Evolutionary conservation across 73 alveolate genomes (phyloP), one percentile per base, ranked within the genome.

Genomic region (Stentor coeruleus): DNA sequence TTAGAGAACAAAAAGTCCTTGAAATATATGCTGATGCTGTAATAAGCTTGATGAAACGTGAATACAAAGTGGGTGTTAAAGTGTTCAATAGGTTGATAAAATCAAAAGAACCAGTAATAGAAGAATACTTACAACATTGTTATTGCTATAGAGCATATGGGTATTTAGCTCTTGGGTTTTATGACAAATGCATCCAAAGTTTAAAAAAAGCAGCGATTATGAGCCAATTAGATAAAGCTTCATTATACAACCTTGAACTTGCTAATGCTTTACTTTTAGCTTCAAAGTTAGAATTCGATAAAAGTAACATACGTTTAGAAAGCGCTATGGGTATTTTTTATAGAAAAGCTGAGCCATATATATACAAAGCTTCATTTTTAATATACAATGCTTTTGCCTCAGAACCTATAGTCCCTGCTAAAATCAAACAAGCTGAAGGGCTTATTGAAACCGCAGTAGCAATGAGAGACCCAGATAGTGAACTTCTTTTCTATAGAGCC

Each of bases 61-160:
- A 84, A 3, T 77, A 42, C 38, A 42, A 1, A 3, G 74, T 41
- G 39, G 88, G 86, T 76, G 39, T 66, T 11, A 76, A 38, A 35
- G 38, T 59, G 36, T 84, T 84, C 14, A 30, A 38, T 36, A 77
- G 58, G 2, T 73, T 84, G n/a, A 3, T 76, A 28, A 30, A 33
- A 42, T 4, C 58, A 2, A 33, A 40, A 33, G 15, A 75, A 1
- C 86, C 82, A 0, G 36, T 84, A 3, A 76, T 83, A 20, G 6
- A 2, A n/a, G 11, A 38, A 3, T 58, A 76, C 0, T 11, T n/a
- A 6, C 81, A 49, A 3, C 41, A 49, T 3, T 77, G 55, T 41
- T 39, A 42, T n/a, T 77, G 82, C n/a, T 84, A 76, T 84, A 0
- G 72, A 3, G 90, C 83, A 11, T 84, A 84, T 79, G 66, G 74